These are phyloP conservation scores for Penicillium canescens DNA, from an alignment of 495 filamentous ascomycete species.

Conservation along the genomic window DNA sequence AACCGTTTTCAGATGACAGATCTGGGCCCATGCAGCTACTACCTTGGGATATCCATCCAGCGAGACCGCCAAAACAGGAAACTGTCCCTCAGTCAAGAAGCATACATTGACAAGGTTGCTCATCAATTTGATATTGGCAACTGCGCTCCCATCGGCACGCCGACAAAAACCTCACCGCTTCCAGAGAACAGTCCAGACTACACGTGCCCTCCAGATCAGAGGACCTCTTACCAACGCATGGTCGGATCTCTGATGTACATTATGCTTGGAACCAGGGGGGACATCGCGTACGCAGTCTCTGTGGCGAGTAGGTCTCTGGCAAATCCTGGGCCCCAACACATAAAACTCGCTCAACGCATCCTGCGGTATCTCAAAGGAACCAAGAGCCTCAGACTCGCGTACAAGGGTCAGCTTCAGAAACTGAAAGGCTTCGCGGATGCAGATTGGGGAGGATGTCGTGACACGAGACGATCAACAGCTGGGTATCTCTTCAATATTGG, in stretches of 20 bases:
- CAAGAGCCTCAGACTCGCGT: slow-evolving; percentile 17
- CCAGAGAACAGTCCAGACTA: slow-evolving; percentile 10
- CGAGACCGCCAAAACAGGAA: too few relatives aligned
- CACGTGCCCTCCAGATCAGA: slow-evolving; percentile 2
- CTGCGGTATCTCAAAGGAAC: slow-evolving; percentile 26
- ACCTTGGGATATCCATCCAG: too few relatives aligned
- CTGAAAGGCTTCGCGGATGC: slow-evolving; percentile 23
- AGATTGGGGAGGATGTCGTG: slow-evolving; percentile 21
- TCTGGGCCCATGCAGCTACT: too few relatives aligned
- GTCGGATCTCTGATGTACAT: slow-evolving; percentile 28
- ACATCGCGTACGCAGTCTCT: slow-evolving; percentile 21
- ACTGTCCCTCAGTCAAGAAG: too few relatives aligned
- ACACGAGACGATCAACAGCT: slow-evolving; percentile 28
- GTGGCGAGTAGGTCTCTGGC: slow-evolving; percentile 13
- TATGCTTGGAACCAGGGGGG: slow-evolving; percentile 19
- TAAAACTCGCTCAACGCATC: slow-evolving; percentile 16
- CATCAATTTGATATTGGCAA: too few relatives aligned
- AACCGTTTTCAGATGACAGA: too few relatives aligned
- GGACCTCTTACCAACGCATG: slow-evolving; percentile 15
- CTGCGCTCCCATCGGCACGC: slow-evolving; percentile 14
- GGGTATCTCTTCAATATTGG: slow-evolving; percentile 39
- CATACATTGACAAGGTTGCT: too few relatives aligned
- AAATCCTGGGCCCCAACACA: slow-evolving; percentile 22
- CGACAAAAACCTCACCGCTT: slow-evolving; percentile 7
- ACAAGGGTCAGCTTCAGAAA: slow-evolving; percentile 15